Percentiles rank a stretch among this genome's conserved stretches.
phyloP scores from a whole-genome alignment of 2,329 filamentous ascomycete species.

The Ceratocystis colombiana region DNA sequence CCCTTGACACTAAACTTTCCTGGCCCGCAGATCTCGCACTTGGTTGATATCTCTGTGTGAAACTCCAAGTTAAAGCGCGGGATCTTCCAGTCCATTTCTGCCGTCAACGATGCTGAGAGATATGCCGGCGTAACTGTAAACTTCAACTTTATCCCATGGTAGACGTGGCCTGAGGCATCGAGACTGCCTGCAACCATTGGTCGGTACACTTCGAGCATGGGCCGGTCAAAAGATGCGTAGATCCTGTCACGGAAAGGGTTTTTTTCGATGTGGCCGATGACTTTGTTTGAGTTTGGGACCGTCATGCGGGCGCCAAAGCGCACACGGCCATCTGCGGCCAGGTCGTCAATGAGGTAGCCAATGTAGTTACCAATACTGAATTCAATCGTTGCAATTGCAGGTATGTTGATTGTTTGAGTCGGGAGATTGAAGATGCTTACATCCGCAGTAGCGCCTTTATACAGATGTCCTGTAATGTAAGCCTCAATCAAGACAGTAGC shows the following conservation, averaged over 20 bases:
- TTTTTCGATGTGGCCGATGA: slow-evolving; percentile 9
- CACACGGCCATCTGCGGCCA: slow-evolving; percentile 7
- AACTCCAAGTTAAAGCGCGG: slow-evolving; percentile 7
- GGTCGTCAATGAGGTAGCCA: slow-evolving; percentile 17
- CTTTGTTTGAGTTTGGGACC: slow-evolving; percentile 22
- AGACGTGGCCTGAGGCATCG: slow-evolving; percentile 8
- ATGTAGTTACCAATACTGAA: slow-evolving; percentile 14
- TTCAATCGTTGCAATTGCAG: background rate
- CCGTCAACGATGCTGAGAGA: background rate
- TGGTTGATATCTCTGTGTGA: slow-evolving; percentile 8
- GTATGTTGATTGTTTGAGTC: background rate
- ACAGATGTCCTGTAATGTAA: slow-evolving; percentile 10
- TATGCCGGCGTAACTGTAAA: background rate
- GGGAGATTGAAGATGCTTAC: background rate
- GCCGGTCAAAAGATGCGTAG: background rate
- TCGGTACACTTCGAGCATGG: slow-evolving; percentile 14
- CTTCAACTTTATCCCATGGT: slow-evolving; percentile 10
- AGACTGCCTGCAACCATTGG: slow-evolving; percentile 15
- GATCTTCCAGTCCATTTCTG: slow-evolving; percentile 15
- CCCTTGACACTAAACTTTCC: slow-evolving; percentile 13
- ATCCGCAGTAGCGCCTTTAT: background rate
- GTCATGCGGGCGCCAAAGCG: slow-evolving; percentile 18
- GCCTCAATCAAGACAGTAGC: slow-evolving; percentile 12
- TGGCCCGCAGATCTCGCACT: slow-evolving; percentile 14
- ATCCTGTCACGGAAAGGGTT: background rate